A percentile compares a stretch with the other conserved stretches of the same genome.
phyloP scores from a whole-genome alignment of 805 yeast genomes.

The Lipomyces starkeyi region DNA sequence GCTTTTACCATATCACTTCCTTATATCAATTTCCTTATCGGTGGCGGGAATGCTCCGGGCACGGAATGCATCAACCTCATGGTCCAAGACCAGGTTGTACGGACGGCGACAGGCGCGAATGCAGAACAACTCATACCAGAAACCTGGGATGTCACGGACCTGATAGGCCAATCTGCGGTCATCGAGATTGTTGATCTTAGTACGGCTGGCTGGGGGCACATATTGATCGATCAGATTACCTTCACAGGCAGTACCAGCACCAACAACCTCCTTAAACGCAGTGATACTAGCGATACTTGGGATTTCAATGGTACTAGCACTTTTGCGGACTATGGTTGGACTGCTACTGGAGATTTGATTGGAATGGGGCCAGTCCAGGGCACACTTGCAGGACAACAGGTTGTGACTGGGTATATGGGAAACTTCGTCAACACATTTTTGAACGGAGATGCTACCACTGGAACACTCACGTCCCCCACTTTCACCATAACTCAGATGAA shows the following conservation, averaged over 20 bases:
- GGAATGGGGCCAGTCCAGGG: slow-evolving; percentile 14
- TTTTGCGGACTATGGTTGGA: slow-evolving; percentile 4
- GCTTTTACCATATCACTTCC: neutral
- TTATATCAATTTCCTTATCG: neutral
- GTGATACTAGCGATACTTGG: neutral
- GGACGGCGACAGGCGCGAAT: slow-evolving; percentile 11
- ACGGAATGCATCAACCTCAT: slow-evolving; percentile 9
- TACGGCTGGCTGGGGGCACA: slow-evolving; percentile 15
- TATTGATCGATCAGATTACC: slow-evolving; percentile 6
- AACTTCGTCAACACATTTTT: slow-evolving; percentile 2
- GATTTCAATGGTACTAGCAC: neutral
- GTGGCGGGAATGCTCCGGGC: slow-evolving; percentile 4
- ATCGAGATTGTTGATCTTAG: slow-evolving; percentile 10
- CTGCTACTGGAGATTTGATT: slow-evolving; percentile 13
- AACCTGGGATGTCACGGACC: slow-evolving; percentile 14
- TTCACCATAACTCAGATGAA: slow-evolving; percentile 1
- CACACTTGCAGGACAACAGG: neutral
- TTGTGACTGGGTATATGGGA: no score
- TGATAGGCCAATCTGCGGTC: slow-evolving; percentile 8
- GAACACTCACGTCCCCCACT: slow-evolving; percentile 14
- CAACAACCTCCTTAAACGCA: neutral
- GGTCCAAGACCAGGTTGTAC: slow-evolving; percentile 10
- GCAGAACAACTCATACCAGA: slow-evolving; percentile 10
- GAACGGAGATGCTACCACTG: slow-evolving; percentile 13
- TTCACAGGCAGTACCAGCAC: slow-evolving; percentile 6